A percentile compares a stretch with the other conserved stretches of the same genome.
These are phyloP conservation scores for Batkoa obscura DNA, from an alignment of 371 early-diverging fungal genomes.

Conservation along the genomic window DNA sequence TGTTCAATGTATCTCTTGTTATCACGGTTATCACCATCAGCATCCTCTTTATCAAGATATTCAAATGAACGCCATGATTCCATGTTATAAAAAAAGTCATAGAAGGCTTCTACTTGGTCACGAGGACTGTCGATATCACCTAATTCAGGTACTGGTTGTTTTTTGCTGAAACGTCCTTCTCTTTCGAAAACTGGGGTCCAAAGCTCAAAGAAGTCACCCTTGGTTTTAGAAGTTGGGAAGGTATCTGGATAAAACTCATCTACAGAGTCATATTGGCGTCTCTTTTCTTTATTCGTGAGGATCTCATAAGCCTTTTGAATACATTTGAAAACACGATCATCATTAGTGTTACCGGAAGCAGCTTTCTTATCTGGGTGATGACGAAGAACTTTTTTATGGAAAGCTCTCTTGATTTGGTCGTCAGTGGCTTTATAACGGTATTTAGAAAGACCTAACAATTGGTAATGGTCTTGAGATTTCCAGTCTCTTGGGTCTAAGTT, in stretches of 20 bases:
- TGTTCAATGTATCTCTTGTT: slow-evolving; percentile 86
- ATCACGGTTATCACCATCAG: slow-evolving; percentile 83
- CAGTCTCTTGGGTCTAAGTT: slow-evolving; percentile 59
- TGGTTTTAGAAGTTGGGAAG: slow-evolving; percentile 46
- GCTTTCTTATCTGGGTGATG: slow-evolving; percentile 87
- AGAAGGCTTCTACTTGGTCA: slow-evolving; percentile 83
- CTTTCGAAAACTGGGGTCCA: slow-evolving; percentile 80
- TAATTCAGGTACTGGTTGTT: slow-evolving; percentile 59
- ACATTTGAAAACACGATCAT: slow-evolving; percentile 97
- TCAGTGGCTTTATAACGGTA: slow-evolving; percentile 62
- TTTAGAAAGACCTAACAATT: slow-evolving; percentile 59
- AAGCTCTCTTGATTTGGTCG: slow-evolving; percentile 49
- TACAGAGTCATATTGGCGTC: slow-evolving; percentile 93
- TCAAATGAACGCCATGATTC: slow-evolving; percentile 97
- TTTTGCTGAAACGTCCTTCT: slow-evolving; percentile 82
- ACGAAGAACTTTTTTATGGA: slow-evolving; percentile 66
- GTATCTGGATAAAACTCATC: slow-evolving; percentile 50
- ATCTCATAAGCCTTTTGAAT: slow-evolving; percentile 93
- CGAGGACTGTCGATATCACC: slow-evolving; percentile 52
- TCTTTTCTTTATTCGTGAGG: slow-evolving; percentile 74
- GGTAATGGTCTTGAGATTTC: slow-evolving; percentile 81
- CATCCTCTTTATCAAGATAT: slow-evolving; percentile 90
- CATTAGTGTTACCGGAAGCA: slow-evolving; percentile 37
- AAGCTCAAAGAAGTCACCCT: slow-evolving; percentile 74
- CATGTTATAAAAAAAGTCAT: slow-evolving; percentile 90